A percentile compares a stretch with the other conserved stretches of the same genome.
These are phyloP conservation scores for Vanrija sp. DNA, from an alignment of 1,284 basidiomycete species.

Conservation along the genomic window DNA sequence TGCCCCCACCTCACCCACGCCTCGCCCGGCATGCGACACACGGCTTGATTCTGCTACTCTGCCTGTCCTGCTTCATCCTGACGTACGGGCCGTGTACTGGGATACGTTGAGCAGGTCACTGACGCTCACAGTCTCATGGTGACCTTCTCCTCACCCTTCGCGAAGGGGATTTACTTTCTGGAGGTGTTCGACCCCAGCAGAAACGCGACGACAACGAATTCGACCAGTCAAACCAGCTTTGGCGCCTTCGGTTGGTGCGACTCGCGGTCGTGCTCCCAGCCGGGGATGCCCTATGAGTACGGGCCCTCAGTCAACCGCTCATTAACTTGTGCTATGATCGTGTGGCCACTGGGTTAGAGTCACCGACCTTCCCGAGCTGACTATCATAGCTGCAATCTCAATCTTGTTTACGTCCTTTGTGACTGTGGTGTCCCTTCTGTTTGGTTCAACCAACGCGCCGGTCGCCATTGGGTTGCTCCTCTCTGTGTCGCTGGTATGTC, in stretches of 20 bases:
- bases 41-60: conserved; percentile 6
- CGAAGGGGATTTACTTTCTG: conserved; percentile 39
- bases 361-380: background rate
- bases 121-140: conserved; percentile 32
- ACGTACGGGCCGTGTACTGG: conserved; percentile 14
- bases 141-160: conserved; percentile 46
- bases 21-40: too few species aligned
- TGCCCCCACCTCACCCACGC: too few species aligned
- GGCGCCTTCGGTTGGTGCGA: conserved; percentile 45
- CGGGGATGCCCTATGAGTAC: conserved; percentile 37
- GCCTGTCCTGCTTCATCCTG: conserved; percentile 34
- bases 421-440: too few species aligned
- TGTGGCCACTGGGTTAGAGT: conserved; percentile 40
- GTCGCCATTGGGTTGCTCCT: too few species aligned
- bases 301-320: conserved; percentile 37
- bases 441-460: too few species aligned
- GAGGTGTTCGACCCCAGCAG: conserved; percentile 1
- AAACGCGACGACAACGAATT: conserved; percentile 5
- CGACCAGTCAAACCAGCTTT: conserved; percentile 23
- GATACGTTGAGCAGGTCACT: background rate
- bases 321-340: conserved; percentile 41
- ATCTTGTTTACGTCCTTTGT: too few species aligned
- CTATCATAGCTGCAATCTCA: background rate
- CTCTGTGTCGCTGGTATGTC: too few species aligned
- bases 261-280: conserved; percentile 27